Percentiles rank a stretch among this genome's conserved stretches.
These are phyloP conservation scores for Citrus glauca DNA, from an alignment of 345 rosid genomes.

Conservation along the genomic window DNA sequence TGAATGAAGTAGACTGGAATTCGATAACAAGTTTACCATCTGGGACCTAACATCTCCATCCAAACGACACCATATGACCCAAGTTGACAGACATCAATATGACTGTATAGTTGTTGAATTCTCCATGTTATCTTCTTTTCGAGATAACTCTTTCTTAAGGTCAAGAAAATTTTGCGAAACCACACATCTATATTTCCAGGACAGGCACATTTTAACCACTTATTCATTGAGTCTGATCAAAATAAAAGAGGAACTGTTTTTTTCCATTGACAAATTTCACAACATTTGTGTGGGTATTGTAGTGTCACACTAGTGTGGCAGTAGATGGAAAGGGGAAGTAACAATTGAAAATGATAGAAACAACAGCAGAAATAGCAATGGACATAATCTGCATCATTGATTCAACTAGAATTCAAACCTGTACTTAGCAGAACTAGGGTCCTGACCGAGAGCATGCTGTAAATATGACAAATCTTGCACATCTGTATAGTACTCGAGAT, in stretches of 20 bases:
- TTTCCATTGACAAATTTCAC: background rate
- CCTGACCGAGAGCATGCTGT: constrained; percentile 58
- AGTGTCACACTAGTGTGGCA: too few species aligned
- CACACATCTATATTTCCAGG: background rate
- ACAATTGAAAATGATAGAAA: background rate
- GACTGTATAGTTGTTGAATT: background rate
- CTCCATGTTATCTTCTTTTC: background rate
- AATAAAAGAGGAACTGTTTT: background rate
- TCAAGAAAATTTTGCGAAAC: background rate
- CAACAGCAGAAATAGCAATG: background rate
- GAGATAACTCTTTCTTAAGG: background rate
- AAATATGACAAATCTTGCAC: constrained; percentile 86
- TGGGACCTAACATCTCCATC: background rate
- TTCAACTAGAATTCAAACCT: constrained; percentile 43
- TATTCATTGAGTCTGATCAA: background rate
- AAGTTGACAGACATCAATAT: too few species aligned
- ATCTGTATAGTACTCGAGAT: constrained; percentile 79
- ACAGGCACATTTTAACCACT: background rate
- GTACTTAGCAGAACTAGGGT: constrained; percentile 83
- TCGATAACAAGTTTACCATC: too few species aligned
- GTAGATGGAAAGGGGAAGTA: background rate
- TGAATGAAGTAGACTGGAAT: background rate
- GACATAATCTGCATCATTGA: background rate
- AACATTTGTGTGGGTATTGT: background rate
- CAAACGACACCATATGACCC: background rate